Evolutionary conservation across 306 rosid genomes (phyloP), one percentile per base, ranked within the genome.

Genomic region (Oxytropis ochrocephala): DNA sequence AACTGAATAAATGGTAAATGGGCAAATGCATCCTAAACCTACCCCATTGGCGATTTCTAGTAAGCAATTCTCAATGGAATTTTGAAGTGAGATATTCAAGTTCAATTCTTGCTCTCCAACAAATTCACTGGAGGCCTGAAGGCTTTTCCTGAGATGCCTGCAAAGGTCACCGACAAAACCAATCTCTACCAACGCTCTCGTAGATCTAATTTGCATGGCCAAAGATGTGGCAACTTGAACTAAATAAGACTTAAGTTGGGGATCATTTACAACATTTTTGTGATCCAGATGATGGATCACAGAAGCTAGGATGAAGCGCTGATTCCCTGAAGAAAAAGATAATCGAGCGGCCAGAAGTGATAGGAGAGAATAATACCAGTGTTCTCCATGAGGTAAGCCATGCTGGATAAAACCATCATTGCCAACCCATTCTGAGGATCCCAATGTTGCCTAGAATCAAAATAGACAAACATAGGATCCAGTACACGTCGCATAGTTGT

Each of bases 211-310:
- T 81, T 95, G 99, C 83, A 88, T 83, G 43, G 88, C 91, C 75
- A 95, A 80, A 70, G 82, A 83, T 65, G 91, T 76, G 69, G 95
- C 91, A 73, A 85, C 92, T 82, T 87, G 96, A 80, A 95, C 80
- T 53, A 87, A 80, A 59, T 47, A 68, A 7, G 97, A 73, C 82
- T 95, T 95, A 41, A 89, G 92, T 76, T 73, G 83, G 1, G 87
- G 91, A 77, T 91, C 91, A 74, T 87, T 95, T 56, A 83, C 19
- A 64, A 87, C 81, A 48, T 89, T 95, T 84, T 95, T 95, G 90
- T 91, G 99, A 80, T 95, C 99, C 72, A 95, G 82, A 87, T 95
- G 99, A 56, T 89, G 99, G 52, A 95, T 81, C 44, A 89, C 84
- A 67, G 57, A 73, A 46, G 89, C 80, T 69, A 95, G 82, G 75